Evolutionary conservation across 192 early-diverging fungal genomes (phyloP), one percentile per base, ranked within the genome.

Genomic region (Chytriomyces sp.): DNA sequence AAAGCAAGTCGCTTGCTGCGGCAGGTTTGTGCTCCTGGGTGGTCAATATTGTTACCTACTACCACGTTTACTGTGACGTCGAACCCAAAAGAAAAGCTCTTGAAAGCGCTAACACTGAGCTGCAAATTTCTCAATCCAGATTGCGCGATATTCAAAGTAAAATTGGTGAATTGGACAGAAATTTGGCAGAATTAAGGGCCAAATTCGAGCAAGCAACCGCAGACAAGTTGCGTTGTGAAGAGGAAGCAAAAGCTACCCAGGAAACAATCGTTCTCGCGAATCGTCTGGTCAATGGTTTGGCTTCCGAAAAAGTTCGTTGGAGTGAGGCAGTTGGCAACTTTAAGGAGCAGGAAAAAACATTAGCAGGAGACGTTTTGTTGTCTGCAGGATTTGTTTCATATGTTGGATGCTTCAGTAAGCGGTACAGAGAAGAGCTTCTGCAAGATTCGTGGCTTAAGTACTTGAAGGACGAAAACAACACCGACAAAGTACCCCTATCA

Each of bases 251-350:
- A 36, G 59, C 82, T n/a, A 89, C 88, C 22, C 84, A 88, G 54
- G 88, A 85, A 26, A 88, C 86, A 39, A 89, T 89, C 64, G 77
- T 83, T 12, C 79, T 89, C 25, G 88, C 88, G 0, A 89, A 89
- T 65, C 75, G 88, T 74, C 80, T 89, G 10, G 88, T 89, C 6
- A 83, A 83, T 58, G 88, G 88, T 39, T 74, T 89, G n/a, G 86
- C 86, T 4, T 88, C 86, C 10, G 88, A 89, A 75, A 89, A 89
- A 70, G 82, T 88, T 25, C 85, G 88, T 68, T 89, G 88, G 88
- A 88, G 86, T 59, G 80, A 84, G 72, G 84, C 84, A 14, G 86
- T 88, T 3, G 84, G 75, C 14, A 83, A 81, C 36, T 88, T 88
- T 67, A 88, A 89, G 71, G 88, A 89, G 65, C 86, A 89, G 63